Conservation (phyloP, 306 rosid species). For the Vigna hirtella region DNA sequence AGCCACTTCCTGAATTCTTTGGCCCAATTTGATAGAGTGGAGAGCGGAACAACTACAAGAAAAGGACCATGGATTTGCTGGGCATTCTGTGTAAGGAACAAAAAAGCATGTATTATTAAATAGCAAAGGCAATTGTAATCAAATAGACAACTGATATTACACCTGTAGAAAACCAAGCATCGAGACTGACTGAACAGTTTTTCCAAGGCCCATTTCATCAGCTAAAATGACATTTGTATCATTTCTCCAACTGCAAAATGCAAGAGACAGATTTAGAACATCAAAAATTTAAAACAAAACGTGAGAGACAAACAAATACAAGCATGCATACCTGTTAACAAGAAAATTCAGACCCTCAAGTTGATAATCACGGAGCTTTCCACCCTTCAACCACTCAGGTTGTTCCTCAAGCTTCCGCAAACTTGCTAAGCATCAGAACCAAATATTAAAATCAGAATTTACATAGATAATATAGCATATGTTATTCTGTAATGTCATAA, state of each 20-base stretch:
- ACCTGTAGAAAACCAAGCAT: constrained; percentile 99
- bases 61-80: constrained; percentile 97
- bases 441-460: constrained; percentile 41
- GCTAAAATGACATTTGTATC: constrained; percentile 99
- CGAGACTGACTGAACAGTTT: constrained; percentile 98
- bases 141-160: constrained; percentile 37
- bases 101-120: constrained; percentile 11
- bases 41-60: constrained; percentile 97
- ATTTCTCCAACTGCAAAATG: constrained; percentile 90
- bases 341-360: constrained; percentile 99
- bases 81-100: constrained; percentile 71
- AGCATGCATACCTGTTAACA: constrained; percentile 79
- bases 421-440: constrained; percentile 73
- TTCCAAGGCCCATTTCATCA: constrained; percentile 99
- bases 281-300: constrained; percentile 31
- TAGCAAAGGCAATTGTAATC: constrained; percentile 29
- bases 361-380: constrained; percentile 99
- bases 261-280: constrained; percentile 49
- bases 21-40: constrained; percentile 98
- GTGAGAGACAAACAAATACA: constrained; percentile 5
- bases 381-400: constrained; percentile 98
- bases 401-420: constrained; percentile 97
- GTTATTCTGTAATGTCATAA: neutral
- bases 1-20: constrained; percentile 99
- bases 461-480: neutral